phyloP scores from a whole-genome alignment of 2,329 filamentous ascomycete species.

The Pestalotiopsis sp. region DNA sequence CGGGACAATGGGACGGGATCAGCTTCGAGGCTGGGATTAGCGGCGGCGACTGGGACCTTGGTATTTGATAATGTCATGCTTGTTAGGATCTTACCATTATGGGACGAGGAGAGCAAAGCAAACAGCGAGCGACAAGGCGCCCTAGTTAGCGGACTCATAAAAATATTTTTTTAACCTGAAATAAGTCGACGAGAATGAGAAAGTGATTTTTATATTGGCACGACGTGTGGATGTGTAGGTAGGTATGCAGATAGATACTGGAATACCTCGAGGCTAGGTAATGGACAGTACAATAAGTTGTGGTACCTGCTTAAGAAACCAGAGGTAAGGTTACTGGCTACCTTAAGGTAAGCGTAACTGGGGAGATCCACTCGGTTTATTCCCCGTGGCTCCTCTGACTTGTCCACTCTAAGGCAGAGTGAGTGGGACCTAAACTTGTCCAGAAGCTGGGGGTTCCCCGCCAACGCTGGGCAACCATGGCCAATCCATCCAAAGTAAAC shows the following conservation, averaged over 20 bases:
- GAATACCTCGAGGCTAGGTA: too few species aligned
- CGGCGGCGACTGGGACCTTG: not conserved
- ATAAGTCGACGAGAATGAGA: too few species aligned
- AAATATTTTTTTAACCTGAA: too few species aligned
- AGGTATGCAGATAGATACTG: too few species aligned
- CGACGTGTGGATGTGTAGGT: too few species aligned
- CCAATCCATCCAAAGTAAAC: not conserved
- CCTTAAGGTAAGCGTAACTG: too few species aligned
- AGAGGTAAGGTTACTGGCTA: too few species aligned
- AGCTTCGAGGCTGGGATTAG: not conserved
- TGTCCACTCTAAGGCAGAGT: not conserved
- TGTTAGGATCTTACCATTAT: not conserved
- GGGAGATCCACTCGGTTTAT: not conserved
- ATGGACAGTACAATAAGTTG: too few species aligned
- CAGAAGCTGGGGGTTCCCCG: not conserved
- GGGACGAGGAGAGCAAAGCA: not conserved
- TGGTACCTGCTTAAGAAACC: too few species aligned
- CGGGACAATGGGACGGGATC: not conserved
- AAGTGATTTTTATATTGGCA: too few species aligned
- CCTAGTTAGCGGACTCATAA: too few species aligned
- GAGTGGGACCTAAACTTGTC: not conserved
- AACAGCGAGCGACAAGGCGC: not conserved
- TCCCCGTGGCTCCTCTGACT: not conserved
- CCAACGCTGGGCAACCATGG: not conserved
- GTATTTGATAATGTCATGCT: not conserved